phyloP scores from a whole-genome alignment of 495 filamentous ascomycete species.

The Chaetomium fimeti region DNA sequence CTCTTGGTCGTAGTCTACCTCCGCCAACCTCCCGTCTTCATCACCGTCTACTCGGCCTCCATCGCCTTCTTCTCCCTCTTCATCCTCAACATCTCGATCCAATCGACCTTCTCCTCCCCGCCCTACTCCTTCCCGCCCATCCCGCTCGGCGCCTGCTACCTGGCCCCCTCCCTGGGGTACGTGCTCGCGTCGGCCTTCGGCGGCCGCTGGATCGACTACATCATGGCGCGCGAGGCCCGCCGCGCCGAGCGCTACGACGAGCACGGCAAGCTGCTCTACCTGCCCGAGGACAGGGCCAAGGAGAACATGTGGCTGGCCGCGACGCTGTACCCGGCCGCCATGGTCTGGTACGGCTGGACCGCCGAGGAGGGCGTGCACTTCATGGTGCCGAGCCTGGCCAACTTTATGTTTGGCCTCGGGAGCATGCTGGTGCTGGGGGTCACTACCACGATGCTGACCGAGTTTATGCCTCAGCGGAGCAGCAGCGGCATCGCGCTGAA shows the following conservation, averaged over 20 bases:
- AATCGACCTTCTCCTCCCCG: slow-evolving; percentile 65
- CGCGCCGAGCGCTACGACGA: slow-evolving; percentile 70
- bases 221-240: slow-evolving; percentile 80
- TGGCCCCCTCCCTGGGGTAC: slow-evolving; percentile 79
- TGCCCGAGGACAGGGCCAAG: slow-evolving; percentile 84
- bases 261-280: slow-evolving; percentile 64
- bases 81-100: slow-evolving; percentile 81
- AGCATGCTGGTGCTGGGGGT: slow-evolving; percentile 84
- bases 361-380: slow-evolving; percentile 43
- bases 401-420: slow-evolving; percentile 85
- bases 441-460: slow-evolving; percentile 79
- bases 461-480: slow-evolving; percentile 80
- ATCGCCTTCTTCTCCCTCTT: slow-evolving; percentile 83
- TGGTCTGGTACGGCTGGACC: slow-evolving; percentile 61
- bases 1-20: slow-evolving; percentile 75
- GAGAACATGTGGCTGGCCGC: slow-evolving; percentile 87
- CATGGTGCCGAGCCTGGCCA: slow-evolving; percentile 62
- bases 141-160: slow-evolving; percentile 78
- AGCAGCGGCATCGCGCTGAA: slow-evolving; percentile 79
- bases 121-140: slow-evolving; percentile 76
- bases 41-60: slow-evolving; percentile 79
- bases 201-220: slow-evolving; percentile 81
- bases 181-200: slow-evolving; percentile 69
- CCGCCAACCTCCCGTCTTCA: slow-evolving; percentile 72
- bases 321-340: slow-evolving; percentile 69